Percentiles rank a stretch among this genome's conserved stretches.
Evolutionary conservation across 345 rosid genomes (phyloP).

Genomic region (Eutrema heterophyllum): DNA sequence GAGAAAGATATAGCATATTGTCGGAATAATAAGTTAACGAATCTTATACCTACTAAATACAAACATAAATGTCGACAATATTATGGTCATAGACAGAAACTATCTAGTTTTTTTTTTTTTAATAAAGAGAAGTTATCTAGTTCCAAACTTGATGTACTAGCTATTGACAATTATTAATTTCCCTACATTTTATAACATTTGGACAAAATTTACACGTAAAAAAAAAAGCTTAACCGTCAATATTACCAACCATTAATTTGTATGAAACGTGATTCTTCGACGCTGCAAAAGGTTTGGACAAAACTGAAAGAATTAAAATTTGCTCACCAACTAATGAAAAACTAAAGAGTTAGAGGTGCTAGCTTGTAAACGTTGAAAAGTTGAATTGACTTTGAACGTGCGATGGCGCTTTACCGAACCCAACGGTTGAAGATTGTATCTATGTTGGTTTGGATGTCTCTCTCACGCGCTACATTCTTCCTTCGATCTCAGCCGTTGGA

Average conservation of each 20-base stretch:
- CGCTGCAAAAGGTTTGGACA: not conserved
- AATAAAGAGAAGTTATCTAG: too few species aligned
- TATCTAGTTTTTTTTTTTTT: too few species aligned
- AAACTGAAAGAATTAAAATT: not conserved
- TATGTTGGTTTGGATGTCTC: constrained; percentile 3
- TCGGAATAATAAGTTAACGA: not conserved
- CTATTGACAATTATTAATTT: too few species aligned
- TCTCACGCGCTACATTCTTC: constrained; percentile 16
- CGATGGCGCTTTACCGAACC: constrained; percentile 17
- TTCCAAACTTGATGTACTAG: not conserved
- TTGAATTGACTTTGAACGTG: constrained; percentile 29
- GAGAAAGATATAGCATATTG: too few species aligned
- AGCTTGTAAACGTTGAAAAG: constrained; percentile 1
- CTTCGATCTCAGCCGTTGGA: constrained; percentile 27
- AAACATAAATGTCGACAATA: not conserved
- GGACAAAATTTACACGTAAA: not conserved
- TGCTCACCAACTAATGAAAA: not conserved
- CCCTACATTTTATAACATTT: not conserved
- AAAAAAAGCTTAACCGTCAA: not conserved
- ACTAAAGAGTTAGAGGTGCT: not conserved
- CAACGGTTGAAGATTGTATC: constrained; percentile 6
- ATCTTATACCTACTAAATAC: not conserved
- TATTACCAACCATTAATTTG: not conserved
- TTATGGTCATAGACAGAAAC: too few species aligned
- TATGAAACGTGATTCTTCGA: not conserved